A percentile compares a stretch with the other conserved stretches of the same genome.
Conservation (phyloP, 495 filamentous ascomycete genomes). For the Annulohypoxylon maeteangense region DNA sequence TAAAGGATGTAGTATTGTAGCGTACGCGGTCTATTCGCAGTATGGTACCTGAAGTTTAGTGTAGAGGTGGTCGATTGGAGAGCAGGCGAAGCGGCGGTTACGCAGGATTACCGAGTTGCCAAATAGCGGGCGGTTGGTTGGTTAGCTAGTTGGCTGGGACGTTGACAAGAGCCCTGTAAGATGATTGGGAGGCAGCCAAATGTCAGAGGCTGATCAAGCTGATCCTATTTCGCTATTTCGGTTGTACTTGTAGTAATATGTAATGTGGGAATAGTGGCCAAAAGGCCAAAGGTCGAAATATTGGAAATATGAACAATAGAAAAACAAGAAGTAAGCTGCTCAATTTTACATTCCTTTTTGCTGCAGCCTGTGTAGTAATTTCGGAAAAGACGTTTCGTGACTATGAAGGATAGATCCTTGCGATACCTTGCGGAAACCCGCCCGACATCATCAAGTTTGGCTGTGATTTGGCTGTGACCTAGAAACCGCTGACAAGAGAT, state of each 20-base stretch:
- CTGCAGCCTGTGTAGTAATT: slow-evolving; percentile 23
- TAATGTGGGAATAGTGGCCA: slow-evolving; percentile 6
- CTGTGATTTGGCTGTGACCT: slow-evolving; percentile 20
- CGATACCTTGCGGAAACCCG: slow-evolving; percentile 23
- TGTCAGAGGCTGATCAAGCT: slow-evolving; percentile 19
- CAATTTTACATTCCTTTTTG: not conserved
- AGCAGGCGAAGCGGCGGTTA: slow-evolving; percentile 26
- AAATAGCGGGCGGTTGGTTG: slow-evolving; percentile 26
- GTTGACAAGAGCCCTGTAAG: slow-evolving; percentile 9
- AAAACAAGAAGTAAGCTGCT: not conserved
- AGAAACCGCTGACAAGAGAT: slow-evolving; percentile 2
- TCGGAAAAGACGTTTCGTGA: slow-evolving; percentile 31
- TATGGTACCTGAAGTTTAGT: slow-evolving; percentile 13
- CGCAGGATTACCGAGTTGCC: slow-evolving; percentile 18
- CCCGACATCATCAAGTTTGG: slow-evolving; percentile 38
- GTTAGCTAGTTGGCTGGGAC: slow-evolving; percentile 14
- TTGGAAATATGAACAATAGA: not conserved
- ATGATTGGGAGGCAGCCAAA: slow-evolving; percentile 36
- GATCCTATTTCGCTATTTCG: slow-evolving; percentile 4
- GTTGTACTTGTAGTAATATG: slow-evolving; percentile 6
- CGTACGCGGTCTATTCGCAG: slow-evolving; percentile 28
- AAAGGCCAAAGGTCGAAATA: not conserved
- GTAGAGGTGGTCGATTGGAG: slow-evolving; percentile 31
- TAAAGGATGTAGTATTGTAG: slow-evolving; percentile 11
- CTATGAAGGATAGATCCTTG: slow-evolving; percentile 24